A percentile compares a stretch with the other conserved stretches of the same genome.
These are phyloP conservation scores for Aspergillus haitiensis DNA, from an alignment of 495 filamentous ascomycete genomes.

Conservation along the genomic window DNA sequence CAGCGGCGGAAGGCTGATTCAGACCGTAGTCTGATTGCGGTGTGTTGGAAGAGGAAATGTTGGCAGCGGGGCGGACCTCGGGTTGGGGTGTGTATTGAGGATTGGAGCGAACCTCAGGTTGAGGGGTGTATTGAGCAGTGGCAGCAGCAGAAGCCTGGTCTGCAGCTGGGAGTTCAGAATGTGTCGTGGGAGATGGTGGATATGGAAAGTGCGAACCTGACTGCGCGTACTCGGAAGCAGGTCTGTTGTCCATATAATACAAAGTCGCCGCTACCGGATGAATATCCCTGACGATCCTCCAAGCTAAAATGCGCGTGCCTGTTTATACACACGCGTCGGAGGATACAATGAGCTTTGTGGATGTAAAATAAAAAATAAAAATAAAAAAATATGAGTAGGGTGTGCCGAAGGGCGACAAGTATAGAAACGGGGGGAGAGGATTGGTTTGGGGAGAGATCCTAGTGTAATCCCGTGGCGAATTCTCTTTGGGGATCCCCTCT, in stretches of 20 bases:
- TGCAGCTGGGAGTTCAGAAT: conserved; percentile 80
- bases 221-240: conserved; percentile 91
- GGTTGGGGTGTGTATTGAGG: conserved; percentile 64
- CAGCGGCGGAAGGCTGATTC: conserved; percentile 68
- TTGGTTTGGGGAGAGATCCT: conserved; percentile 20
- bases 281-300: conserved; percentile 29
- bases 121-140: conserved; percentile 49
- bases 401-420: conserved; percentile 20
- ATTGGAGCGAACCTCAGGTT: conserved; percentile 46
- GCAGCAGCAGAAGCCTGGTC: conserved; percentile 83
- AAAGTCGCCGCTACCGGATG: conserved; percentile 28
- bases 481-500: conserved; percentile 19
- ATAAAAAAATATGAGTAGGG: no score
- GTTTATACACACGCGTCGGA: conserved; percentile 29
- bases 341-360: conserved; percentile 34
- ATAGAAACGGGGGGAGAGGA: conserved; percentile 19
- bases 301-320: conserved; percentile 28
- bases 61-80: conserved; percentile 70
- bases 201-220: conserved; percentile 94
- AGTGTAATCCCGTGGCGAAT: conserved; percentile 20
- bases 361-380: conserved; percentile 19
- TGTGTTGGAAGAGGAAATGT: conserved; percentile 69
- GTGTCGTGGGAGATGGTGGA: conserved; percentile 65
- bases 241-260: conserved; percentile 76
- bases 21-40: conserved; percentile 86